phyloP scores from a whole-genome alignment of 352 stramenopile genomes.

The Globisporangium megalacanthum region DNA sequence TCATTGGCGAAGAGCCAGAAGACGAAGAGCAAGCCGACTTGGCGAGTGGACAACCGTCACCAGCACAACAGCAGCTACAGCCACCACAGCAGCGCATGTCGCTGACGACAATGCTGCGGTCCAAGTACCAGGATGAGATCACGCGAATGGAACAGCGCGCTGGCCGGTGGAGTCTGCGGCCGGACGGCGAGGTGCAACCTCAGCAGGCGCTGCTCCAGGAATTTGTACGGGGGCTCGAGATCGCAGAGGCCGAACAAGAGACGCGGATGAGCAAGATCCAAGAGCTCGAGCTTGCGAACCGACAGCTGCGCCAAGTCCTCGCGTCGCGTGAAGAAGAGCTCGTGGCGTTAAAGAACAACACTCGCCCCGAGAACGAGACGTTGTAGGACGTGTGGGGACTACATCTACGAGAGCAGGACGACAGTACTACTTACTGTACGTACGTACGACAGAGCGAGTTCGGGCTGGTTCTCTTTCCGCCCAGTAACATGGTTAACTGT shows the following conservation, averaged over 20 bases:
- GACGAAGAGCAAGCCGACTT: conserved; percentile 18
- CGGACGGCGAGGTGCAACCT: conserved; percentile 25
- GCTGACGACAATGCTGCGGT: conserved; percentile 54
- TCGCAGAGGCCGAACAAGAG: conserved; percentile 66
- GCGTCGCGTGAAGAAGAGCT: conserved; percentile 40
- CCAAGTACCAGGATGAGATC: conserved; percentile 53
- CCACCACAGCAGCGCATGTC: conserved; percentile 21
- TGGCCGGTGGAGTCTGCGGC: conserved; percentile 26
- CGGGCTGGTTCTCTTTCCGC: too few relatives aligned
- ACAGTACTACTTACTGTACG: too few relatives aligned
- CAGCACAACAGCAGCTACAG: not conserved
- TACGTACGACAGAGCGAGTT: too few relatives aligned
- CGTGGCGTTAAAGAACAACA: conserved; percentile 12
- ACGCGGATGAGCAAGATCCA: conserved; percentile 68
- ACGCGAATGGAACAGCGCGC: conserved; percentile 33
- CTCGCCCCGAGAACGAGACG: conserved; percentile 8
- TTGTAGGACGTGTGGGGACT: conserved; percentile 3
- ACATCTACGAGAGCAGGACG: too few relatives aligned
- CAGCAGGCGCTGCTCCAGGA: conserved; percentile 56
- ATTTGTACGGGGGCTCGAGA: conserved; percentile 68
- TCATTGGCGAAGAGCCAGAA: conserved; percentile 40
- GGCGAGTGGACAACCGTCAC: not conserved
- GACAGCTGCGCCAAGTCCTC: conserved; percentile 39
- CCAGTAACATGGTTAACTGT: too few relatives aligned
- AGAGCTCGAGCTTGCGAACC: conserved; percentile 65